Conservation (phyloP, 768 basidiomycete species). For the Termitomyces heimii region DNA sequence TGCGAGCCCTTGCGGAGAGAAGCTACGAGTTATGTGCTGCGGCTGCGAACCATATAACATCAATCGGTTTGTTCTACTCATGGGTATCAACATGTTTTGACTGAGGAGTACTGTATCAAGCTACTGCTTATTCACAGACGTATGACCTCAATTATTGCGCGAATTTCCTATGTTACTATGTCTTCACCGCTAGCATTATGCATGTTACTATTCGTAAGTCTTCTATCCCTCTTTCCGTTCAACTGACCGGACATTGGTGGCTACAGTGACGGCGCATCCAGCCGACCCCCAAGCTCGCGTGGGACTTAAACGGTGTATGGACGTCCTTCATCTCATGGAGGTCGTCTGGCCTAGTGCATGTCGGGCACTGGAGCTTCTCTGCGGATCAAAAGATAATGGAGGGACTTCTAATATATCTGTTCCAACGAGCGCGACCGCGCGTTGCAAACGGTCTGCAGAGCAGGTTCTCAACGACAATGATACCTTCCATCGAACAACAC, state of each 20-base stretch:
- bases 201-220: slow-evolving; percentile 66
- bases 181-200: slow-evolving; percentile 78
- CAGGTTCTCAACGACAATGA: slow-evolving; percentile 33
- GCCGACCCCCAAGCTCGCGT: slow-evolving; percentile 63
- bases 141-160: slow-evolving; percentile 57
- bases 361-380: slow-evolving; percentile 67
- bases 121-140: slow-evolving; percentile 53
- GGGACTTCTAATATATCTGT: slow-evolving; percentile 16
- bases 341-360: slow-evolving; percentile 72
- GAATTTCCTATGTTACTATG: slow-evolving; percentile 72
- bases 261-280: slow-evolving; percentile 54
- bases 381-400: slow-evolving; percentile 48
- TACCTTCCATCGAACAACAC: background rate
- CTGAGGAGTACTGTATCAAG: slow-evolving; percentile 22
- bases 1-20: slow-evolving; percentile 48
- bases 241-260: background rate
- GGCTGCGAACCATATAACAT: slow-evolving; percentile 76
- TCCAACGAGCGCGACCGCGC: slow-evolving; percentile 22
- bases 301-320: slow-evolving; percentile 64
- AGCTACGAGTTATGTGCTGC: slow-evolving; percentile 68
- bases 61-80: slow-evolving; percentile 41
- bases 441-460: slow-evolving; percentile 58
- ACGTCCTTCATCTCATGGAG: slow-evolving; percentile 58
- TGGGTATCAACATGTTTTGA: background rate
- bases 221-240: background rate